Evolutionary conservation across 2,329 filamentous ascomycete species (phyloP), one percentile per base, ranked within the genome.

Genomic region (Reticulascus tulasneorum): DNA sequence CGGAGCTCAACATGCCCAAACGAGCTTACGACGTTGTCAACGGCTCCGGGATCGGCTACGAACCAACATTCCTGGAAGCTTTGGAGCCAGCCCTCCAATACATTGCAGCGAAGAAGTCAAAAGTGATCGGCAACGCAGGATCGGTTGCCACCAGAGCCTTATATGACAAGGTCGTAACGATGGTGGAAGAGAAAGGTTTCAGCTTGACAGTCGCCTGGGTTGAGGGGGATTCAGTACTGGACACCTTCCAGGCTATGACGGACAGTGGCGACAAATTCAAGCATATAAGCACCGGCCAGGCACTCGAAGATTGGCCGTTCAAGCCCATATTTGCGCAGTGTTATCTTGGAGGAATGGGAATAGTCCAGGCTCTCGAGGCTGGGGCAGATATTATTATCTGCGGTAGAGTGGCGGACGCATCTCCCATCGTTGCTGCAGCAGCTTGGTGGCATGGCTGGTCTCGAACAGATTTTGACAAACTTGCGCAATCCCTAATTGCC

Each of bases 401-500:
- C 25, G 64, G 65, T 5, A 57, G 66, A 20, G 64, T 67, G 2
- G 62, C 64, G 0, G 66, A 69, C 44, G 66, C 67, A 0, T 63
- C 59, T 7, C 67, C 67, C 0, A 70, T 74, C 1, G 71, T 75
- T 18, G 72, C 64, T 0, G 68, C 68, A 1, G 69, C 72, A 0
- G 69, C 66, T 56, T 75, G 60, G 46, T 75, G 72, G 67, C 60
- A 73, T 40, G 53, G 56, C 0, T 77, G 72, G 73, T 38, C 38
- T 0, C 60, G 63, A 13, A 57, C 52, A 0, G 58, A 66, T 28
- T 73, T 66, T 35, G 59, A 75, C 38, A 44, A 56, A 18, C 63
- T 75, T 6, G 71, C 70, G 2, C 63, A 65, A 0, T 54, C 66
- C 0, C 47, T 73, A 2, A 56, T 73, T n/a, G 67, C 66, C 1